These are phyloP conservation scores for Phialophora verrucosa DNA, from an alignment of 2,329 filamentous ascomycete species.

Conservation along the genomic window DNA sequence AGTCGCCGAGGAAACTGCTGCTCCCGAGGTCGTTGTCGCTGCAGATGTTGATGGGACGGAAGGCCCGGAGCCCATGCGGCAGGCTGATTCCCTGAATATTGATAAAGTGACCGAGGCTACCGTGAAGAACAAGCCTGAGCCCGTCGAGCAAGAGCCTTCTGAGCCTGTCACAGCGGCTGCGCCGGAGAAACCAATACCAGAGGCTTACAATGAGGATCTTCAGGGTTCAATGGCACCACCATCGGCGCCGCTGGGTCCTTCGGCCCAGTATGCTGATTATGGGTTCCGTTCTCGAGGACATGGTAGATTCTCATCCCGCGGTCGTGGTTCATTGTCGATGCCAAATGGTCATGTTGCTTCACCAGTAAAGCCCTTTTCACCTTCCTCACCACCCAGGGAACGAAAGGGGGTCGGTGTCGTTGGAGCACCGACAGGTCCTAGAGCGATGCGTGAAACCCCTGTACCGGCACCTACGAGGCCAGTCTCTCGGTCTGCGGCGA, in stretches of 20 bases:
- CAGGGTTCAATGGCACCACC: slow-evolving; percentile 41
- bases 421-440: slow-evolving; percentile 86
- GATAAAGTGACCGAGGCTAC: slow-evolving; percentile 15
- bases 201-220: slow-evolving; percentile 39
- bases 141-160: slow-evolving; percentile 7
- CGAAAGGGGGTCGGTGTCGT: slow-evolving; percentile 63
- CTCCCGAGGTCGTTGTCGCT: slow-evolving; percentile 12
- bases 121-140: slow-evolving; percentile 5
- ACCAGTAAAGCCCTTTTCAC: slow-evolving; percentile 40
- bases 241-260: slow-evolving; percentile 43
- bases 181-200: slow-evolving; percentile 36
- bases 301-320: slow-evolving; percentile 51
- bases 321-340: slow-evolving; percentile 46
- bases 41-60: slow-evolving; percentile 14
- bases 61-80: slow-evolving; percentile 26
- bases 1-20: slow-evolving; percentile 19
- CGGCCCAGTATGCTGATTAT: slow-evolving; percentile 39
- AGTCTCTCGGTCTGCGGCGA: slow-evolving; percentile 29
- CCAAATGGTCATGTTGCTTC: slow-evolving; percentile 41
- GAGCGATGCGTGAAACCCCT: slow-evolving; percentile 73
- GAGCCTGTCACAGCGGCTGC: slow-evolving; percentile 1
- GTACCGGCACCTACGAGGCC: slow-evolving; percentile 31
- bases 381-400: slow-evolving; percentile 43
- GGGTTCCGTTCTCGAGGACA: slow-evolving; percentile 43
- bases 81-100: slow-evolving; percentile 13